Evolutionary conservation across 2,329 filamentous ascomycete genomes (phyloP), one percentile per base, ranked within the genome.

Genomic region (Penicillium sp.): DNA sequence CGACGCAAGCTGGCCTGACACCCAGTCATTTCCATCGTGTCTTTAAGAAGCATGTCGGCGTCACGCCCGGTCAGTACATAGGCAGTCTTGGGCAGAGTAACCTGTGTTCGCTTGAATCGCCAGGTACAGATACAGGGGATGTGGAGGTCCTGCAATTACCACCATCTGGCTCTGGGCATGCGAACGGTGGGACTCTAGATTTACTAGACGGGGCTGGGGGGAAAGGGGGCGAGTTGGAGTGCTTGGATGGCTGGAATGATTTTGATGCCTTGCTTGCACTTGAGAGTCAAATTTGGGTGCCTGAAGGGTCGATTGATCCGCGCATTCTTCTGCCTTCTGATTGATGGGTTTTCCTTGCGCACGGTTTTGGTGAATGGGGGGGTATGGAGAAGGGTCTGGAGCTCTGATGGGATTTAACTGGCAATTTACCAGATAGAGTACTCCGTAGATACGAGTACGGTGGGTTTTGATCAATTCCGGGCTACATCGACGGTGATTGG

Each of bases 11-110:
- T 14, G 73, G 75, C 1, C 62, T 83, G 53, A 81, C 79, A 16
- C 72, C 79, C 22, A 76, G 79, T 56, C 80, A 83, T 65, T 79
- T 83, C 56, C 80, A 82, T 64, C 78, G 80, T 24, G 75, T 81
- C 32, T 83, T 83, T 62, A 83, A 82, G 64, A 77, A 77, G 52
- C 73, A 74, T 14, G 75, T 73, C 46, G 79, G 81, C 27, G 61
- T 80, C 18, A 82, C 81, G 45, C 81, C 81, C 3, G 78, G 77
- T 18, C 70, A 70, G 54, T 75, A 72, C 65, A 63, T 62, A 46
- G 50, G 52, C 48, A 55, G 59, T 45, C 44, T 62, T 40, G 27
- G 40, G 36, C 54, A 56, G 29, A 49, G 53, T 34, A 22, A 44
- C 29, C 24, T 22, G 10, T 40, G 42, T 31, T 36, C 52, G 3